Base-by-base conservation (phyloP, 495 filamentous ascomycete species). In the Glutinoglossum americanum region DNA sequence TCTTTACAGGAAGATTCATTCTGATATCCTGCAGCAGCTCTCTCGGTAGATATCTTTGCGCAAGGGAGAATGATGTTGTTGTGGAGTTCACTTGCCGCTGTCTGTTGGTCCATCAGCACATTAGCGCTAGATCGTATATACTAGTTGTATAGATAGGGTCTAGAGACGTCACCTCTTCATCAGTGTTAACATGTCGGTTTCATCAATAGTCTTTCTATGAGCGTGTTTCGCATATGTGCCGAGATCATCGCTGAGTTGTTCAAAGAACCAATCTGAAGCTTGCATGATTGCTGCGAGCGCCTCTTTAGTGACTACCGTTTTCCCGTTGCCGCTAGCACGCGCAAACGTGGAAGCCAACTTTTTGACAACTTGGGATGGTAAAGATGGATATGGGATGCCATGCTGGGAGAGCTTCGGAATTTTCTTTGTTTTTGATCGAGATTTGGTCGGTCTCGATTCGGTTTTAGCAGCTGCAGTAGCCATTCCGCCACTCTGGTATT, bases 221-320 rank as follows among this genome's bases (percentile, higher is more conserved):
- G 85, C 87, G 67, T 95, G 89, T 53, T 81, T 73, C 9, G 89
- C 83, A 68, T 89, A 95, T 1, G 75, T 80, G 3, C 76, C 77
- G 59, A 95, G 71, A 63, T 93, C 86, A 26, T 85, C 84, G 57
- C 84, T 77, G 15, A 82, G 72, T 66, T 94, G 89, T 63, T 90
- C 83, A 64, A 94, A 93, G 68, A 87, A 95, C 80, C 84, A 88
- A 35, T 89, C 84, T 19, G 82, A 83, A 17, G 87, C 85, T 63
- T 84, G 80, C 65, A 82, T 79, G 39, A 95, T 81, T 26, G 80
- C 80, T 19, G 76, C 74, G 55, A 94, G 70, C 1, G 82, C 80
- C 30, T 88, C 83, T 39, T 82, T 80, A 59, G 73, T 78, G 55
- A 95, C 79, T 61, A 78, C 83, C 0, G 76, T 67, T 60, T 81